Base-by-base conservation (phyloP, 2,329 filamentous ascomycete species). In the Golovinomyces cichoracearum region DNA sequence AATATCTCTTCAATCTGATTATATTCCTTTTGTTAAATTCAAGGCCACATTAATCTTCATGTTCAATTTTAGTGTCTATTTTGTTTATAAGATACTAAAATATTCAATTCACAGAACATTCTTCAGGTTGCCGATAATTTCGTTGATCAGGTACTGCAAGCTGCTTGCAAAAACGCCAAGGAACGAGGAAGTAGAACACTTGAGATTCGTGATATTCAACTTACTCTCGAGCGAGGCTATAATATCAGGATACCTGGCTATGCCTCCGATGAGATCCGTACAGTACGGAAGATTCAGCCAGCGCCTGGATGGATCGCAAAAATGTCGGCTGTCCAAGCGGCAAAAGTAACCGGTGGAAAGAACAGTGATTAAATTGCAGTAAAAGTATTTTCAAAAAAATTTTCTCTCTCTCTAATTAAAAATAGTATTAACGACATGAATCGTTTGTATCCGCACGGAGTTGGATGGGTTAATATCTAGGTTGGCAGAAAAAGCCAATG, bases 161-260 rank as follows among this genome's bases (percentile, higher is more conserved):
- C 77, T 13, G 85, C 90, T 15, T 95, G 88, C 66, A 80, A 82
- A 57, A 79, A 94, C 51, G 84, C 88, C 56, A 95, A 95, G 66
- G 78, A 94, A 54, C 83, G 90, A 48, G 83, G 85, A 5, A 88
- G 83, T 37, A 84, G 88, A 56, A 80, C 84, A 0, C 76, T 98
- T 21, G 90, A 98, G 63, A 84, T 86, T 50, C 80, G 83, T 53
- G 83, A 90, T 58, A 74, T 88, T 51, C 83, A 88, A 62, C 75
- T 88, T 27, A 76, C 86, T 5, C 73, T 90, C 1, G 83, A 90
- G 64, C 76, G 83, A 51, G 80, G 80, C 52, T 88, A 85, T 70
- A 90, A 90, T 63, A 88, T 90, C 58, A 80, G 83, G 49, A 85
- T 98, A 50, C 90, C 90, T 0, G 90, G 90, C 12, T 95, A 93